phyloP scores from a whole-genome alignment of 345 rosid species.

The Hypericum androsaemum region DNA sequence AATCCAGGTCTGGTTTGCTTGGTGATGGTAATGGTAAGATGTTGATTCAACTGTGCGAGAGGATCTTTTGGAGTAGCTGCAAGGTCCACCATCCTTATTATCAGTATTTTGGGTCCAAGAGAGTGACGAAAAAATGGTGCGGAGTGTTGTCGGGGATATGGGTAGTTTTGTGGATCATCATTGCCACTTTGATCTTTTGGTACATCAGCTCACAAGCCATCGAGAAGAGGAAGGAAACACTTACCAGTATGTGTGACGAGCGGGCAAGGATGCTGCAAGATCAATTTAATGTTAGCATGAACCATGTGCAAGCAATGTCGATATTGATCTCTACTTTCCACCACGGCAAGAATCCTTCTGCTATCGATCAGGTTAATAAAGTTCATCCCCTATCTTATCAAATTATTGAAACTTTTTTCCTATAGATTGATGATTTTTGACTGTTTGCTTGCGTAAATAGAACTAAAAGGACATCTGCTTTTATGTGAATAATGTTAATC shows the following conservation, averaged over 20 bases:
- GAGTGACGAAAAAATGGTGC: slow-evolving; percentile 46
- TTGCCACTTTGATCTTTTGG: slow-evolving; percentile 46
- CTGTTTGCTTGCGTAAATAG: no score
- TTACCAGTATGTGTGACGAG: slow-evolving; percentile 87
- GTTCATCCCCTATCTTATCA: slow-evolving; percentile 13
- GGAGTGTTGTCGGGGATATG: slow-evolving; percentile 50
- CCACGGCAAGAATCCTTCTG: slow-evolving; percentile 85
- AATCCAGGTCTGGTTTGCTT: slow-evolving; percentile 33
- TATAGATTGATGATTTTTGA: slow-evolving; percentile 6
- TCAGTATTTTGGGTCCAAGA: slow-evolving; percentile 53
- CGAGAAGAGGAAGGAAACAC: slow-evolving; percentile 72
- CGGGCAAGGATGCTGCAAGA: slow-evolving; percentile 97
- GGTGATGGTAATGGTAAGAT: slow-evolving; percentile 54
- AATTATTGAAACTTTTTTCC: neutral
- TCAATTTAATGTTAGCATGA: slow-evolving; percentile 98
- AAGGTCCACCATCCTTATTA: slow-evolving; percentile 49
- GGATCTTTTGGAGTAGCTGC: slow-evolving; percentile 28
- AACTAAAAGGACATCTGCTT: no score
- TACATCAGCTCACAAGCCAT: slow-evolving; percentile 58
- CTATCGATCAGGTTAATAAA: slow-evolving; percentile 75
- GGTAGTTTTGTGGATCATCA: slow-evolving; percentile 43
- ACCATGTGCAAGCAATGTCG: slow-evolving; percentile 95
- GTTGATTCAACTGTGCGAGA: slow-evolving; percentile 52
- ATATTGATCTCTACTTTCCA: slow-evolving; percentile 89
- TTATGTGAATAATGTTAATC: no score